Base-by-base conservation (phyloP, 2,329 filamentous ascomycete genomes). In the Lizonia empirigonia region DNA sequence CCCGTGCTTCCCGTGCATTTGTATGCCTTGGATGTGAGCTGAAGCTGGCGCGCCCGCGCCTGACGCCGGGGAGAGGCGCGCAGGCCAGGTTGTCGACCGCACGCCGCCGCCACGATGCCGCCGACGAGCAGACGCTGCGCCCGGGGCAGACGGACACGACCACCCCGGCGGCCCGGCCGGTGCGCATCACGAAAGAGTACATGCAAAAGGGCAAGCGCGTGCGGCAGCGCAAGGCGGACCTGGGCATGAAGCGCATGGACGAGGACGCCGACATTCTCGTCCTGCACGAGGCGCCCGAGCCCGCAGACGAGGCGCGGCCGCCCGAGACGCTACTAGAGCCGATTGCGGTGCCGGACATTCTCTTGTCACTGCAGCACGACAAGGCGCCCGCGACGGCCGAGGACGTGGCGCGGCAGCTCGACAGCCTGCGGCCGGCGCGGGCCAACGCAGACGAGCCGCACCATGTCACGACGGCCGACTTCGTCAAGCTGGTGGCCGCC, bases 1-100 rank as follows among this genome's bases (percentile, higher is more conserved):
- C 63, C 46, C 65, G 67, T 55, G 61, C 67, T 48, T 64, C 70
- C 49, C 62, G 63, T 60, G 70, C 71, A 58, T 73, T 70, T 44
- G 60, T 74, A 58, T 75, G 71, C 67, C 55, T 74, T 33, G 68
- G 68, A 58, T 75, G 72, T 67, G 69, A 73, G 59, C 62, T 73
- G 32, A 61, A 59, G 44, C 59, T 62, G 44, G 62, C 58, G 44
- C 66, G 62, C 15, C 58, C 60, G 12, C 54, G 38, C 63, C 6
- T 55, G 57, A 42, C 52, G 18, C 45, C 58, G 24, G 24, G 58
- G 19, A 55, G 47, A 45, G 9, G 54, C 19, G 54, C 63, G 19
- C 60, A 52, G 39, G 55, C 66, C 39, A 50, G 41, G 48, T 70
- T 73, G 60, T 72, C 68, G 20, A 48, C 65, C 23, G 64, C 68